Evolutionary conservation across 257 asterid genomes (phyloP), one percentile per base, ranked within the genome.

Genomic region (Solanum chiquidenum): DNA sequence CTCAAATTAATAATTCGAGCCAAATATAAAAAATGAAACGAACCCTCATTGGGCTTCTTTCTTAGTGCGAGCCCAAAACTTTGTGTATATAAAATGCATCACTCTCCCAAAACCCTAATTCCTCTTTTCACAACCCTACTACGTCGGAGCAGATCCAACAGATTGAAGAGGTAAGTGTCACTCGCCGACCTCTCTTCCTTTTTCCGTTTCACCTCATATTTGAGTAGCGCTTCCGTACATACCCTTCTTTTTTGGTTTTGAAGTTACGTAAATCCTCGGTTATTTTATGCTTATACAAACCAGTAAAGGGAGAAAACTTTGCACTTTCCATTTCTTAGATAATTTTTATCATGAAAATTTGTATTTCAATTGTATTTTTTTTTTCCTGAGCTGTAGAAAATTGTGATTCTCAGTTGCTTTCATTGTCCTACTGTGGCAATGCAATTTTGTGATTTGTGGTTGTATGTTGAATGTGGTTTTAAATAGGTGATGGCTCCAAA

Each of bases 401-500:
- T 46, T 46, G 44, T 49, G 42, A 16, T 80, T 79, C 13, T 27
- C 20, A 44, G 85, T 11, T 80, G 18, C 9, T 14, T 44, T 44
- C 14, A 35, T 14, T 37, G 83, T 72, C 16, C 40, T 71, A 8
- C 25, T 72, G 80, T 33, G 69, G 40, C 20, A 5, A 29, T 29
- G 10, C 69, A 27, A 20, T 29, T 46, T 79, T 44, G 3, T 79
- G 66, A 44, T 16, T 44, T 7, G 52, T 6, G 7, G 38, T 42
- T 79, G 37, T 7, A 79, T 12, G 37, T 77, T 77, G 64, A 73
- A 73, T 34, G 83, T 37, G 10, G 38, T 49, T 55, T 58, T 82
- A 71, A 62, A 69, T 76, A 49, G 93, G 92, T 18, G 52, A 93
- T 92, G 94, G 92, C 95, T 86, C 94, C 94, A 8, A 91, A 91